These are phyloP conservation scores for Sugiyamaella boreocaroliniensis DNA, from an alignment of 805 yeast species.

Conservation along the genomic window DNA sequence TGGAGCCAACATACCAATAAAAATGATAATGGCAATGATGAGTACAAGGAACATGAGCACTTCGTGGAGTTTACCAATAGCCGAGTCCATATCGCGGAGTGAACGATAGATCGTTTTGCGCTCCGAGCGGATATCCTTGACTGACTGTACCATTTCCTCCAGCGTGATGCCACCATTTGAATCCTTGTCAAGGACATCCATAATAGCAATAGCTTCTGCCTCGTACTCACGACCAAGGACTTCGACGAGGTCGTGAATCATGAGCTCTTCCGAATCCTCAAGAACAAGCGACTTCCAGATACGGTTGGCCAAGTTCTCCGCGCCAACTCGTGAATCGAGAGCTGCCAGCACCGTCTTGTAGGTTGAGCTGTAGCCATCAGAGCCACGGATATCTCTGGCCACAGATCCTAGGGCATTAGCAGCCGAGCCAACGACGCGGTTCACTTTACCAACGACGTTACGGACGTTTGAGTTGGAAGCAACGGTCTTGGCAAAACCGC, in stretches of 20 bases:
- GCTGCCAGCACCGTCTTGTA: constrained; percentile 30
- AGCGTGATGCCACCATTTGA: constrained; percentile 32
- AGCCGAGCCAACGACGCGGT: constrained; percentile 25
- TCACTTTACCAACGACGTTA: constrained; percentile 23
- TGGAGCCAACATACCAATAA: constrained; percentile 38
- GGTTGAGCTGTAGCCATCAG: constrained; percentile 3
- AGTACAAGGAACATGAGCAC: constrained; percentile 30
- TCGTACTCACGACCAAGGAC: constrained; percentile 28
- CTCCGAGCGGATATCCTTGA: constrained; percentile 31
- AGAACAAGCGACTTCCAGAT: constrained; percentile 38
- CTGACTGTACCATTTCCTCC: constrained; percentile 32
- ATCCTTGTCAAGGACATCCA: constrained; percentile 32
- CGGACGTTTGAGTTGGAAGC: constrained; percentile 19
- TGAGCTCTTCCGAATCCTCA: constrained; percentile 31
- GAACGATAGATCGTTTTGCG: constrained; percentile 31
- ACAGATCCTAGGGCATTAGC: constrained; percentile 23
- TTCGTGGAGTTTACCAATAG: constrained; percentile 34
- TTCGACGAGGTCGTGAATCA: constrained; percentile 30
- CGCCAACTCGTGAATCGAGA: constrained; percentile 22
- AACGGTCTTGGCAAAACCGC: constrained; percentile 12
- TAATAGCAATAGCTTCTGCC: constrained; percentile 28
- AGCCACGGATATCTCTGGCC: constrained; percentile 21
- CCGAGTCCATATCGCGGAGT: constrained; percentile 35
- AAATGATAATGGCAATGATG: constrained; percentile 31
- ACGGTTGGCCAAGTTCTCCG: constrained; percentile 32